Evolutionary conservation across 225 moss, liverwort and hornwort species (phyloP).

Genomic region (Marchantia polymorpha): DNA sequence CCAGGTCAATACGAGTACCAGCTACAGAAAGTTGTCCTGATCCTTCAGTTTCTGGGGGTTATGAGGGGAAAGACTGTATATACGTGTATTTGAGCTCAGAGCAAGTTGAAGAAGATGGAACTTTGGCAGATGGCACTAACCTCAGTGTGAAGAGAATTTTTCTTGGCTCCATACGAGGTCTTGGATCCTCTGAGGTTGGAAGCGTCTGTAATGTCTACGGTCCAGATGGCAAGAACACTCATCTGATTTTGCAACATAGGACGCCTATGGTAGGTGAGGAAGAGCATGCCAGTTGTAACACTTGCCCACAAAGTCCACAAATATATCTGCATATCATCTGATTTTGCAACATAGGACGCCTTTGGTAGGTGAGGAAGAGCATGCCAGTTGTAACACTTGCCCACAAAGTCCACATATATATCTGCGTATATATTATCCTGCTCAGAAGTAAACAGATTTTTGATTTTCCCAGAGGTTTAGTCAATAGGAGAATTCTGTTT

Average conservation of each 20-base stretch:
- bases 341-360: constrained; percentile 88
- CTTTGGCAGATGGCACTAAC: constrained; percentile 11
- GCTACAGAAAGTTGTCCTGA: constrained; percentile 19
- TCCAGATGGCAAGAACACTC: constrained; percentile 72
- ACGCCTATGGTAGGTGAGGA: constrained; percentile 92
- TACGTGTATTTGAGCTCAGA: constrained; percentile 61
- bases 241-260: constrained; percentile 80
- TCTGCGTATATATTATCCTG: neutral
- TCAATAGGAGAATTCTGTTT: neutral
- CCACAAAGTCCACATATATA: neutral
- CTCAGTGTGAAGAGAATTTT: constrained; percentile 27
- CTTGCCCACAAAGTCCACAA: neutral
- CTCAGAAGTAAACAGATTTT: no score
- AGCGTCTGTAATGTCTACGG: constrained; percentile 59
- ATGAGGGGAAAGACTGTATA: constrained; percentile 54
- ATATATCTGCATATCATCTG: constrained; percentile 36
- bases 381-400: neutral
- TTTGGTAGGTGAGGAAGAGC: constrained; percentile 72
- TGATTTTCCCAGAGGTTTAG: neutral
- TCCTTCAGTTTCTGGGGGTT: constrained; percentile 19
- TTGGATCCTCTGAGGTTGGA: constrained; percentile 47
- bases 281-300: neutral
- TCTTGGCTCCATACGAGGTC: constrained; percentile 78
- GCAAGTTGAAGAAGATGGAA: constrained; percentile 33
- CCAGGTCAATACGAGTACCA: constrained; percentile 69